Evolutionary conservation across 331 rosid genomes (phyloP).

Genomic region (Spiraea crenata): DNA sequence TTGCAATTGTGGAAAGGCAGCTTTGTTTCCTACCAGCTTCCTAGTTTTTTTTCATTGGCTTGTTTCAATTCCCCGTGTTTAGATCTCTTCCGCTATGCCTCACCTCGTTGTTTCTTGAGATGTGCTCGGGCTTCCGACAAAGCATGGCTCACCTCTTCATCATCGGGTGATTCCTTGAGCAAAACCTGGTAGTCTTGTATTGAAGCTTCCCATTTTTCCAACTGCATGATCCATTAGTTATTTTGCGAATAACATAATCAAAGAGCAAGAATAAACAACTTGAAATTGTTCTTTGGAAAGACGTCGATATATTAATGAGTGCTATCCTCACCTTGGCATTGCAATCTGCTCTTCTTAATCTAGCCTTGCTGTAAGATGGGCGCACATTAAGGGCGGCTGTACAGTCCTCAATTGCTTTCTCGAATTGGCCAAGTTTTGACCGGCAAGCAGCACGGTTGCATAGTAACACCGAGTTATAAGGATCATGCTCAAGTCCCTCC

Average conservation of each 20-base stretch:
- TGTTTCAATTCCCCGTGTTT: slow-evolving; percentile 17
- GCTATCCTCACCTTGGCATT: slow-evolving; percentile 52
- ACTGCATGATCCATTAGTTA: slow-evolving; percentile 33
- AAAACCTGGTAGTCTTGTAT: slow-evolving; percentile 61
- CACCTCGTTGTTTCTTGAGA: slow-evolving; percentile 28
- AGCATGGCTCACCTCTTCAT: slow-evolving; percentile 44
- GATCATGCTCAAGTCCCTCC: slow-evolving; percentile 72
- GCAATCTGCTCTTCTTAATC: slow-evolving; percentile 79
- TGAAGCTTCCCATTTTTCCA: slow-evolving; percentile 70
- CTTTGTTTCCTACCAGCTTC: not conserved
- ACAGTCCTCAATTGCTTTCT: slow-evolving; percentile 69
- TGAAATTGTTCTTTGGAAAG: not conserved
- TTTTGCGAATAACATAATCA: not conserved
- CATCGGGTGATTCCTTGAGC: slow-evolving; percentile 43
- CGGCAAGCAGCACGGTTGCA: slow-evolving; percentile 81
- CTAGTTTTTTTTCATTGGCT: not conserved
- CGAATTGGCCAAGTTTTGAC: slow-evolving; percentile 56
- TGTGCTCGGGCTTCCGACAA: slow-evolving; percentile 46
- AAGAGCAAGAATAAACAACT: not conserved
- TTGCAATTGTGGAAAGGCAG: not conserved
- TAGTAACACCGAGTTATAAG: slow-evolving; percentile 58
- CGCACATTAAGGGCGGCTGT: slow-evolving; percentile 52
- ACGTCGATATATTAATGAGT: not conserved
- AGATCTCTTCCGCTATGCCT: slow-evolving; percentile 14
- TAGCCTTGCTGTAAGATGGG: slow-evolving; percentile 71